A percentile compares a stretch with the other conserved stretches of the same genome.
Conservation (phyloP, 768 basidiomycete species). For the Amanita polypyramis region DNA sequence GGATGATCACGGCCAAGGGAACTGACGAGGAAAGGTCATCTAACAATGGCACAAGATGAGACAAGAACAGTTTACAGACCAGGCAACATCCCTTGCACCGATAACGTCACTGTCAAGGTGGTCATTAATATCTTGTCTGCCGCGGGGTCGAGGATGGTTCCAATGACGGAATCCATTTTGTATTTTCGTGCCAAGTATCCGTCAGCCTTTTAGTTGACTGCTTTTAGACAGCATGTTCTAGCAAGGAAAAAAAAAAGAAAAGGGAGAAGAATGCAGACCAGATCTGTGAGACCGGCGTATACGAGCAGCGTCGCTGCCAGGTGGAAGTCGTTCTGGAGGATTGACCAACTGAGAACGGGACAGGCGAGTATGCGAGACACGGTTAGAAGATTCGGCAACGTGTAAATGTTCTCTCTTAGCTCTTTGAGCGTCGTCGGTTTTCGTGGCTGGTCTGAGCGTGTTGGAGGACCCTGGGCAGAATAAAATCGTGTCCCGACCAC, state of each 20-base stretch:
- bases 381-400: slow-evolving; percentile 86
- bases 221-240: slow-evolving; percentile 6
- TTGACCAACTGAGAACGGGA: slow-evolving; percentile 86
- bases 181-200: slow-evolving; percentile 83
- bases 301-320: slow-evolving; percentile 77
- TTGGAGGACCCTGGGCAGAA: neutral
- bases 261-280: slow-evolving; percentile 40
- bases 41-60: neutral
- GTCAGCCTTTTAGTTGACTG: slow-evolving; percentile 51
- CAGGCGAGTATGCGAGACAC: slow-evolving; percentile 80
- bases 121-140: slow-evolving; percentile 97
- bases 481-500: neutral
- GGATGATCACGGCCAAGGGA: slow-evolving; percentile 74
- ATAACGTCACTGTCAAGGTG: slow-evolving; percentile 78
- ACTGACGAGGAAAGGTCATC: slow-evolving; percentile 25
- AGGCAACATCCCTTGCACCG: slow-evolving; percentile 77
- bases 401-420: slow-evolving; percentile 83
- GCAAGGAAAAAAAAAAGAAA: slow-evolving; percentile 5
- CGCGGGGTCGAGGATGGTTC: slow-evolving; percentile 92
- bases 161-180: slow-evolving; percentile 85
- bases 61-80: slow-evolving; percentile 33
- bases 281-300: slow-evolving; percentile 88
- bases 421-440: neutral
- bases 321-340: slow-evolving; percentile 70
- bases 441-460: neutral